phyloP scores from a whole-genome alignment of 139 green algal genomes.

The Picochlorum sp. region DNA sequence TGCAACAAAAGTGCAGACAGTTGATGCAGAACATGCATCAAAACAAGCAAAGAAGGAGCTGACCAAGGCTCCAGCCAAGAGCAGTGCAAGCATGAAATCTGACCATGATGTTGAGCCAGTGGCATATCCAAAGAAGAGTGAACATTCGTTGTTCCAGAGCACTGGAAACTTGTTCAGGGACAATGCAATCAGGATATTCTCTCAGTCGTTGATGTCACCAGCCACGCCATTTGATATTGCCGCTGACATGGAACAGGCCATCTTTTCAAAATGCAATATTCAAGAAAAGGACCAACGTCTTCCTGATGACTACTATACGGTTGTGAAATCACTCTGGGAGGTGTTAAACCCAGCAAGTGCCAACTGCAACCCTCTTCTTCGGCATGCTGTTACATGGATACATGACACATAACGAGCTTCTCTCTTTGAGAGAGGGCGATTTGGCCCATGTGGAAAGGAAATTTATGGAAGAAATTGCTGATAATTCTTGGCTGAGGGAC shows the following conservation, averaged over 20 bases:
- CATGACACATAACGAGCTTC: conserved; percentile 1
- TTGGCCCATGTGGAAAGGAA: too few species aligned
- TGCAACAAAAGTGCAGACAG: not conserved
- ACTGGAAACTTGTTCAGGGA: conserved; percentile 10
- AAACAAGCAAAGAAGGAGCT: not conserved
- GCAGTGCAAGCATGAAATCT: not conserved
- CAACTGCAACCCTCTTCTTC: conserved; percentile 6
- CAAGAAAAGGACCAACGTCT: not conserved
- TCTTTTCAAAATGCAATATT: conserved; percentile 1
- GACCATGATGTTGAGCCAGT: too few species aligned
- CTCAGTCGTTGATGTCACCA: conserved; percentile 4
- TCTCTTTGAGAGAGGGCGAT: not conserved
- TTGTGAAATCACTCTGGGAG: too few species aligned
- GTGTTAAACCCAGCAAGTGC: not conserved
- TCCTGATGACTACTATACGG: not conserved
- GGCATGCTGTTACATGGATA: conserved; percentile 6
- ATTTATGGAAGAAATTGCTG: too few species aligned
- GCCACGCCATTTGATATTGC: not conserved
- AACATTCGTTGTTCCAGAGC: not conserved
- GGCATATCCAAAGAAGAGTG: not conserved
- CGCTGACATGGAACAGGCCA: not conserved
- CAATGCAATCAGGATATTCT: not conserved
- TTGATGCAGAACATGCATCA: not conserved
- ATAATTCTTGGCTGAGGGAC: too few species aligned
- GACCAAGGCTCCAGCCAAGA: not conserved